These are phyloP conservation scores for Hibiscus tridactylites DNA, from an alignment of 345 rosid genomes.

Conservation along the genomic window DNA sequence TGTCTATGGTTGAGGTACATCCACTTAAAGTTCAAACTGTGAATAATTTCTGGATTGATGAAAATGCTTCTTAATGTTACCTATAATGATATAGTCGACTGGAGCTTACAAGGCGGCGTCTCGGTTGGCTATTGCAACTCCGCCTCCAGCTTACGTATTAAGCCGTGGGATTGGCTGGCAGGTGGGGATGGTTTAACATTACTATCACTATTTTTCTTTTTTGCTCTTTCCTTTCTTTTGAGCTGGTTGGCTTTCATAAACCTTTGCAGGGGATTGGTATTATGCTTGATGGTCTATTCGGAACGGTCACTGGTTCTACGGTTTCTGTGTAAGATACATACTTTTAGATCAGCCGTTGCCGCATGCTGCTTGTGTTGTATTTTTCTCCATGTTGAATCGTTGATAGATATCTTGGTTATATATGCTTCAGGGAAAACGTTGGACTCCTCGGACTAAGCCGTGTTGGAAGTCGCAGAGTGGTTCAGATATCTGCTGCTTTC, in stretches of 20 bases:
- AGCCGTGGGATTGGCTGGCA: constrained; percentile 98
- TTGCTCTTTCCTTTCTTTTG: no score
- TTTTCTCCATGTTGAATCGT: not conserved
- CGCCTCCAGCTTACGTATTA: constrained; percentile 90
- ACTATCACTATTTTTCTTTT: not conserved
- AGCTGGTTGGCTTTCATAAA: not conserved
- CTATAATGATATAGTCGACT: constrained; percentile 53
- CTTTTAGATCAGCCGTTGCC: not conserved
- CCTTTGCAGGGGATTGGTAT: constrained; percentile 71
- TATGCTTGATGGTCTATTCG: constrained; percentile 77
- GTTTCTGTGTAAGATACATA: constrained; percentile 64
- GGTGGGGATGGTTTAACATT: constrained; percentile 32
- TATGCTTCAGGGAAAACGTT: constrained; percentile 65
- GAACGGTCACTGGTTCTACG: constrained; percentile 82
- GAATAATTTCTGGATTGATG: not conserved
- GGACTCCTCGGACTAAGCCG: constrained; percentile 87
- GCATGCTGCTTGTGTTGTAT: not conserved
- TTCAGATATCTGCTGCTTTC: constrained; percentile 86
- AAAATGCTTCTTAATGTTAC: constrained; percentile 16
- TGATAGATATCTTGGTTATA: not conserved
- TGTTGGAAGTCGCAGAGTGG: constrained; percentile 92
- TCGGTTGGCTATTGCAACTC: constrained; percentile 91
- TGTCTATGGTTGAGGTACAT: constrained; percentile 84
- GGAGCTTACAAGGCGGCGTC: constrained; percentile 96
- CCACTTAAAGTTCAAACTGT: not conserved